Evolutionary conservation across 305 asterid species (phyloP), one percentile per base, ranked within the genome.

Genomic region (Coffea humblotiana): DNA sequence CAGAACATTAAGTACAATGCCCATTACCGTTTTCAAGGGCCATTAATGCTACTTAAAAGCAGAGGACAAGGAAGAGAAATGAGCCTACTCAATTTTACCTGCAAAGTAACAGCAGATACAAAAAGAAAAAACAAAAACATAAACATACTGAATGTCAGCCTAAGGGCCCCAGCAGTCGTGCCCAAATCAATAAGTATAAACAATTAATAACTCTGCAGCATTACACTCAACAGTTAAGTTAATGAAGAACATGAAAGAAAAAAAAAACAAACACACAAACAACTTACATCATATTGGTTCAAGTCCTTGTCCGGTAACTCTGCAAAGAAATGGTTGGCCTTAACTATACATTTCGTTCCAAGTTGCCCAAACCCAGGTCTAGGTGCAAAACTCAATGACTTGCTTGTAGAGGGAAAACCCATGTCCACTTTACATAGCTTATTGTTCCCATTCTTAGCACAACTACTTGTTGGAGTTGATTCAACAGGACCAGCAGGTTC

Each of bases 261-360:
- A 40, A 40, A 40, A 40, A 5, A 40, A 40, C 4, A 40, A 40
- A 40, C 32, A 32, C 32, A 40, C 43, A 40, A 83, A 81, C 21
- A 74, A 66, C 99, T 93, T 90, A 96, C 99, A 92, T 96, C 99
- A 90, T 96, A 96, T 77, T 96, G 98, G 84, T 88, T 91, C 85
- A 94, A 87, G 83, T 96, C 99, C 91, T 96, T 96, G 87, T 94
- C 86, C 54, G 98, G 98, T 80, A 96, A 84, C 83, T 94, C 97
- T 48, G 97, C 96, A 78, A 91, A 87, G 91, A 96, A 96, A 89
- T 96, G 98, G 89, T 96, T 96, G 72, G 99, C 99, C 91, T 96
- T 96, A 32, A 96, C 97, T 77, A 93, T 87, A 82, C 99, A 96
- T 82, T 86, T 94, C 72, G 97, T 90, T 83, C 99, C 99, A 14